Conservation (phyloP, 2,329 filamentous ascomycete genomes). For the Aurifilum marmelostoma region DNA sequence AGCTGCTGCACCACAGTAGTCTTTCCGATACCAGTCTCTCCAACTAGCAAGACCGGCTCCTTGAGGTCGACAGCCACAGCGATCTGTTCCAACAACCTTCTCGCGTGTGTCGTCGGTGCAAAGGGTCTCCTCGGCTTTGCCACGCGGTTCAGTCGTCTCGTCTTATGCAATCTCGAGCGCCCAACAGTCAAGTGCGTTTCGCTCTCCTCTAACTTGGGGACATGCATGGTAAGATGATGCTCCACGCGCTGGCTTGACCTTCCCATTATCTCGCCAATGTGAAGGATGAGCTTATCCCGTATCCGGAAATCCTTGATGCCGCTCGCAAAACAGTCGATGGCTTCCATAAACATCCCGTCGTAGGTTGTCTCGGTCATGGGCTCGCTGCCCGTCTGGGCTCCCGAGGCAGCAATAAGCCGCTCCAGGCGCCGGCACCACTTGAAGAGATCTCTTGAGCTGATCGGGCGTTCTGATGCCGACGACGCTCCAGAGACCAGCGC, state of each 20-base stretch:
- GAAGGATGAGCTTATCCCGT: conserved; percentile 62
- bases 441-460: conserved; percentile 71
- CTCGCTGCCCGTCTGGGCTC: conserved; percentile 69
- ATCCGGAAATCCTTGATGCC: conserved; percentile 70
- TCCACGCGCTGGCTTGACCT: conserved; percentile 81
- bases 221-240: conserved; percentile 74
- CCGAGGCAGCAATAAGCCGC: conserved; percentile 62
- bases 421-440: conserved; percentile 87
- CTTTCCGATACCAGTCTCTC: conserved; percentile 98
- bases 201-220: conserved; percentile 69
- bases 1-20: conserved; percentile 95
- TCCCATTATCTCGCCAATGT: conserved; percentile 85
- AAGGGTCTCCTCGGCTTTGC: conserved; percentile 68
- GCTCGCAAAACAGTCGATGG: conserved; percentile 88
- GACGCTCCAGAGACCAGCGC: conserved; percentile 35
- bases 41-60: conserved; percentile 94
- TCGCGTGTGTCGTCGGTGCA: conserved; percentile 84
- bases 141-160: conserved; percentile 53
- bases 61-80: conserved; percentile 77
- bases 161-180: conserved; percentile 65
- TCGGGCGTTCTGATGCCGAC: conserved; percentile 46
- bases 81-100: conserved; percentile 85
- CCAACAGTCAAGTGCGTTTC: conserved; percentile 65
- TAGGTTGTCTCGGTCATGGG: conserved; percentile 71
- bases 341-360: conserved; percentile 91